Evolutionary conservation across 352 stramenopile species (phyloP), one percentile per base, ranked within the genome.

Genomic region (Phytophthora macrochlamydospora): DNA sequence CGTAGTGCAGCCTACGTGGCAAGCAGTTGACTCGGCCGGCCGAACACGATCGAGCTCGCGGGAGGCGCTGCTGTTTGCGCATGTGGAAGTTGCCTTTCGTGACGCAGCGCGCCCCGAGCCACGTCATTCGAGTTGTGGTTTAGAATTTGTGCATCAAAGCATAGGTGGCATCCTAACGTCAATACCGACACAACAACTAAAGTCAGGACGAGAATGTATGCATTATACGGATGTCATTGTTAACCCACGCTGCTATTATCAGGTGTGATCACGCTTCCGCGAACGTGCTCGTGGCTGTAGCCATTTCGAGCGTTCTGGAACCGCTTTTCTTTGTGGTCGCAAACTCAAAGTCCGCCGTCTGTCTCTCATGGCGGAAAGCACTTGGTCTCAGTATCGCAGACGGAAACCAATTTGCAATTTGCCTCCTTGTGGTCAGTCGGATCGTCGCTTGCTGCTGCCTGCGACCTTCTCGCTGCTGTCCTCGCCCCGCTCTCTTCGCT

Each of bases 241-340:
- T 24, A 24, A 24, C 18, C n/a, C 18, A 24, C 18, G 18, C 18
- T 24, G 18, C 18, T 24, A 24, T 24, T 24, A 24, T 24, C 18
- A 24, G 18, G 18, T 24, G 18, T 24, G 18, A 24, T 24, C 18
- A 24, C 18, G 18, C 35, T 40, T 40, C 35, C 35, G 6, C 6
- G 35, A 40, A 40, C 6, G 9, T 6, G 6, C 35, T 40, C 9
- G 35, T 40, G 35, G 35, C 35, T 6, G 6, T 11, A 40, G 6
- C 35, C 9, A 40, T 11, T 11, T 40, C 35, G 35, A 40, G 35
- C 35, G 35, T 40, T 40, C 35, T 40, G 6, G 35, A 40, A 40
- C 35, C 35, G 43, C 43, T 49, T 49, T 49, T 49, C 43, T n/a
- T 49, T 5, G 43, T 49, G 43, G 43, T 49, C 12, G 43, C 13